These are phyloP conservation scores for Boletus chippewaensis DNA, from an alignment of 1,284 basidiomycete genomes.

Conservation along the genomic window DNA sequence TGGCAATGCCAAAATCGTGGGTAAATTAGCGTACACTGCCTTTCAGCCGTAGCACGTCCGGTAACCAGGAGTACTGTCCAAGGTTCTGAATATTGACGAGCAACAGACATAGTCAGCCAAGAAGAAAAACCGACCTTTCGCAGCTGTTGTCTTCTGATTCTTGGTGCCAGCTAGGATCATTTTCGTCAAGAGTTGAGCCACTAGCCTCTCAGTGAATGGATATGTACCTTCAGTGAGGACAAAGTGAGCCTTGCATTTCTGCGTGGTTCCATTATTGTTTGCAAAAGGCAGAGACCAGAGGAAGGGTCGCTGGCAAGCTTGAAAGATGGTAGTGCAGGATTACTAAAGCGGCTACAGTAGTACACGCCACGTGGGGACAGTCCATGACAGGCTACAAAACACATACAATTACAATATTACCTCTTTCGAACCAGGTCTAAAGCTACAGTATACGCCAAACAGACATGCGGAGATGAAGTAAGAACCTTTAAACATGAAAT, in stretches of 20 bases:
- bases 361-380: background rate
- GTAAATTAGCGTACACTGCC: conserved; percentile 47
- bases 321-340: background rate
- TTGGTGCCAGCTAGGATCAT: conserved; percentile 22
- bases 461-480: conserved; percentile 6
- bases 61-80: conserved; percentile 78
- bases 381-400: conserved; percentile 10
- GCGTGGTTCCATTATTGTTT: conserved; percentile 23
- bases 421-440: background rate
- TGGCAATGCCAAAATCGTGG: conserved; percentile 1
- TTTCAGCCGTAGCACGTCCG: conserved; percentile 77
- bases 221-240: conserved; percentile 27
- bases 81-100: background rate
- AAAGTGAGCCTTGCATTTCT: conserved; percentile 14
- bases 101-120: background rate
- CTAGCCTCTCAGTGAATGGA: background rate
- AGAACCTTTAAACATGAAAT: conserved; percentile 13
- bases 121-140: conserved; percentile 23
- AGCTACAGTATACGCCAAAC: conserved; percentile 17
- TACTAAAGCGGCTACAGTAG: background rate
- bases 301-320: too few species aligned
- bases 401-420: conserved; percentile 6
- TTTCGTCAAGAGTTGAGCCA: conserved; percentile 3
- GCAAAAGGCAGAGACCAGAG: background rate
- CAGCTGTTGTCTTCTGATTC: conserved; percentile 27